phyloP scores from a whole-genome alignment of 2,329 filamentous ascomycete genomes.

The Fusarium pilosicola region DNA sequence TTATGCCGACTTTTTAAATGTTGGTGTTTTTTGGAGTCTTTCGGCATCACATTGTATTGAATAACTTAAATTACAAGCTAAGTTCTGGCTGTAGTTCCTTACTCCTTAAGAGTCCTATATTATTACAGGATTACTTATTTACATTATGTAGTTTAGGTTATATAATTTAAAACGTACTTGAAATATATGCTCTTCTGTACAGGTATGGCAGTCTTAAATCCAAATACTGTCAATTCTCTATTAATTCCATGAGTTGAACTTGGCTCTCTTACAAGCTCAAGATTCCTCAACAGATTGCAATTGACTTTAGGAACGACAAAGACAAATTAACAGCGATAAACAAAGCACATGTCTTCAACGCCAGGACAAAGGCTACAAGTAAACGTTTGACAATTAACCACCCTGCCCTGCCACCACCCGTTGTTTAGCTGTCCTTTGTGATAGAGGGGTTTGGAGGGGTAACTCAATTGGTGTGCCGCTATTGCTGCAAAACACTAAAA shows the following conservation, averaged over 20 bases:
- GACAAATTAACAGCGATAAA: not conserved
- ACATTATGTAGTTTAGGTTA: not conserved
- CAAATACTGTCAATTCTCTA: not conserved
- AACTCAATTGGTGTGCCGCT: not conserved
- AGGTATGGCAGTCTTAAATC: too few relatives aligned
- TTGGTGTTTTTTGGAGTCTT: not conserved
- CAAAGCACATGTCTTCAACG: not conserved
- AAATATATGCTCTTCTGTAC: not conserved
- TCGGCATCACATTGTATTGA: too few relatives aligned
- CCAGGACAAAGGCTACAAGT: not conserved
- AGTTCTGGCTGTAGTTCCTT: not conserved
- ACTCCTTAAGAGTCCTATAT: not conserved
- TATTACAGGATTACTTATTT: not conserved
- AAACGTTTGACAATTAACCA: not conserved
- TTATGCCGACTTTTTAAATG: not conserved
- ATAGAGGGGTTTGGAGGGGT: slow-evolving; percentile 13
- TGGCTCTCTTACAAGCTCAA: not conserved
- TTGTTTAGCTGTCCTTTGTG: not conserved
- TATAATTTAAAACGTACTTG: not conserved
- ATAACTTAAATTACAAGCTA: not conserved
- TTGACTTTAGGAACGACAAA: not conserved
- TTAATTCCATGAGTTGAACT: not conserved
- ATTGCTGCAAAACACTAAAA: not conserved
- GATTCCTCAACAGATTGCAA: not conserved
- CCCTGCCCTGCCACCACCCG: too few relatives aligned